These are phyloP conservation scores for Wickerhamiella hasegawae DNA, from an alignment of 805 yeast genomes.

Conservation along the genomic window DNA sequence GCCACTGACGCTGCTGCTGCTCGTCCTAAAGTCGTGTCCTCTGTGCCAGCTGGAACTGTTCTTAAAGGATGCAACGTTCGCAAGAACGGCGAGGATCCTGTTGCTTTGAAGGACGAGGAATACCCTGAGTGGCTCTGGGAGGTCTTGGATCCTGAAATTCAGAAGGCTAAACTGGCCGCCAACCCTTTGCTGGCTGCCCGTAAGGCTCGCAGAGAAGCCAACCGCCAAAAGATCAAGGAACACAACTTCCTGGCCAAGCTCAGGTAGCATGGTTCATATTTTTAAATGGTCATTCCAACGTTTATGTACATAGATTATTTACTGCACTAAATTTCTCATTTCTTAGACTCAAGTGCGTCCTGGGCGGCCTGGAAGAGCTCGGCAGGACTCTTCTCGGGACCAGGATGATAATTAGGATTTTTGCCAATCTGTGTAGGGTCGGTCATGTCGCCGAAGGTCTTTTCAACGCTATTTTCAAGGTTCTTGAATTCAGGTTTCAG, in stretches of 20 bases:
- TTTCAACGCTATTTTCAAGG: slow-evolving; percentile 9
- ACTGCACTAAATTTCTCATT: not conserved
- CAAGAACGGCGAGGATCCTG: slow-evolving; percentile 73
- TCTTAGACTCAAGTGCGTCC: not conserved
- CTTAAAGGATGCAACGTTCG: slow-evolving; percentile 60
- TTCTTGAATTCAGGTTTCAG: slow-evolving; percentile 14
- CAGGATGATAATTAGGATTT: not conserved
- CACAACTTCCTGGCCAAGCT: slow-evolving; percentile 60
- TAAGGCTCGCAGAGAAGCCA: slow-evolving; percentile 50
- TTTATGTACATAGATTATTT: slow-evolving; percentile 1
- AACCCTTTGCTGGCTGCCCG: slow-evolving; percentile 54
- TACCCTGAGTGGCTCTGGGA: slow-evolving; percentile 96
- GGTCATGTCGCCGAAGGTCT: slow-evolving; percentile 9
- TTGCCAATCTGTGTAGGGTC: not conserved
- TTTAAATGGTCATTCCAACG: not conserved
- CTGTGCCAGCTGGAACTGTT: slow-evolving; percentile 29
- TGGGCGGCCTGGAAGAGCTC: too few species aligned
- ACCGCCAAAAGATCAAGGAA: slow-evolving; percentile 54
- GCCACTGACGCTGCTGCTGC: slow-evolving; percentile 8
- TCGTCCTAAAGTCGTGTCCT: slow-evolving; percentile 26
- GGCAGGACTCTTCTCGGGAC: not conserved
- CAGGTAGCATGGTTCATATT: slow-evolving; percentile 12
- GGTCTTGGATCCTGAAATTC: slow-evolving; percentile 51
- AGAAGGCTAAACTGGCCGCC: slow-evolving; percentile 36
- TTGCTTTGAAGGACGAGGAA: slow-evolving; percentile 73